Evolutionary conservation across 2,329 filamentous ascomycete genomes (phyloP).

Genomic region (Penicillium sp.): DNA sequence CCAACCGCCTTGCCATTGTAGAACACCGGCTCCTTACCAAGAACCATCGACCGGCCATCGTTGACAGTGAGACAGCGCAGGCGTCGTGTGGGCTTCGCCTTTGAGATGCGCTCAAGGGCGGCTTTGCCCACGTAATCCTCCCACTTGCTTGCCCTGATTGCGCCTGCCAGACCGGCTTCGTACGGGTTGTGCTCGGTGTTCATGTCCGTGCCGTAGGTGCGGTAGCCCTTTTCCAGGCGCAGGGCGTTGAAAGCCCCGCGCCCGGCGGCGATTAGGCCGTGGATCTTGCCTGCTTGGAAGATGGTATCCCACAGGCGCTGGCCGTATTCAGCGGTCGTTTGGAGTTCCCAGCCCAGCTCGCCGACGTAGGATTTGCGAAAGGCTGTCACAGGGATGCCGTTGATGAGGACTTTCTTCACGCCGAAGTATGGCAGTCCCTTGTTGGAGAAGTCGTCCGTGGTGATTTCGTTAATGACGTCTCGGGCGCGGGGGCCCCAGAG

Average conservation of each 20-base stretch:
- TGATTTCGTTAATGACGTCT: constrained; percentile 52
- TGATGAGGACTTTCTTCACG: constrained; percentile 53
- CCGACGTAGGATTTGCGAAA: constrained; percentile 63
- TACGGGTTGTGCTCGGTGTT: constrained; percentile 63
- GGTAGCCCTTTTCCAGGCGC: constrained; percentile 62
- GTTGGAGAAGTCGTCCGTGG: constrained; percentile 29
- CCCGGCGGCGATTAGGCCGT: constrained; percentile 62
- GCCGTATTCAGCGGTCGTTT: constrained; percentile 61
- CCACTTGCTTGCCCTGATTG: constrained; percentile 46
- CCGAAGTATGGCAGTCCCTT: constrained; percentile 53
- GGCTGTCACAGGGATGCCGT: constrained; percentile 58
- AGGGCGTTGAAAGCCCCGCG: constrained; percentile 61
- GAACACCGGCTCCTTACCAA: constrained; percentile 66
- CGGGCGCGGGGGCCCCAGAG: constrained; percentile 63
- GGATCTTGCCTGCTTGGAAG: constrained; percentile 55
- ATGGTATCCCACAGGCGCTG: constrained; percentile 61
- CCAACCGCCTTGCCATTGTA: constrained; percentile 51
- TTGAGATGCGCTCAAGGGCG: constrained; percentile 49
- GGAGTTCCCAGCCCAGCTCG: constrained; percentile 65
- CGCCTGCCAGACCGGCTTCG: constrained; percentile 58
- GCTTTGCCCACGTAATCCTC: constrained; percentile 54
- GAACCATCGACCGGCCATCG: constrained; percentile 58
- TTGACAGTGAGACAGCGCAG: constrained; percentile 57
- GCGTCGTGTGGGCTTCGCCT: constrained; percentile 39
- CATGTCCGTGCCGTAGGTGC: constrained; percentile 61